Evolutionary conservation across 495 filamentous ascomycete species (phyloP).

Genomic region (Penicillium angulare): DNA sequence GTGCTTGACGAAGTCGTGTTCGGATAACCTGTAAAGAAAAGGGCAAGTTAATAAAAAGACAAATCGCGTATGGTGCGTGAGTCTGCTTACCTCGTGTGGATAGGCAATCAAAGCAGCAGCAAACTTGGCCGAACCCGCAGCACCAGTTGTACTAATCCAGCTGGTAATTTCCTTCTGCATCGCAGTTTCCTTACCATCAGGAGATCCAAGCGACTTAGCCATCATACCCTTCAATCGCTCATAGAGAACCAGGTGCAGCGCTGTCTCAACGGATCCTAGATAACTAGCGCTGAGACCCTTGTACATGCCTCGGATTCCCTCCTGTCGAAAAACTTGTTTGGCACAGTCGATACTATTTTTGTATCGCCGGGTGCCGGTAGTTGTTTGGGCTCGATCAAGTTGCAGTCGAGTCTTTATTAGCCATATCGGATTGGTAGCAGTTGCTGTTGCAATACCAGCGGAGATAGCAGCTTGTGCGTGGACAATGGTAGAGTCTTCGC

Average conservation of each 20-base stretch:
- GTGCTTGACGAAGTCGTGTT: slow-evolving; percentile 78
- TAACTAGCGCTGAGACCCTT: slow-evolving; percentile 86
- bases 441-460: slow-evolving; percentile 77
- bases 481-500: slow-evolving; percentile 64
- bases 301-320: slow-evolving; percentile 77
- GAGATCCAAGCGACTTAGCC: slow-evolving; percentile 49
- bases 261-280: slow-evolving; percentile 80
- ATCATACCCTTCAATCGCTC: slow-evolving; percentile 76
- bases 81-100: slow-evolving; percentile 71
- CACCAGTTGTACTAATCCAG: slow-evolving; percentile 54
- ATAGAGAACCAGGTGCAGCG: slow-evolving; percentile 84
- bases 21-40: slow-evolving; percentile 59
- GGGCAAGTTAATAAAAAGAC: background rate
- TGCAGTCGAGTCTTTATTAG: slow-evolving; percentile 86
- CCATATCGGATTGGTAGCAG: slow-evolving; percentile 92
- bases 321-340: slow-evolving; percentile 68
- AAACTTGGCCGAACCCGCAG: slow-evolving; percentile 79
- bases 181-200: slow-evolving; percentile 26
- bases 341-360: slow-evolving; percentile 81
- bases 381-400: slow-evolving; percentile 69
- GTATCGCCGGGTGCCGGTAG: slow-evolving; percentile 64
- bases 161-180: slow-evolving; percentile 30
- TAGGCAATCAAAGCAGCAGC: slow-evolving; percentile 78
- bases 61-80: background rate
- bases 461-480: slow-evolving; percentile 70